Percentiles rank a stretch among this genome's conserved stretches.
These are phyloP conservation scores for Fusarium sarcochroum DNA, from an alignment of 2,329 filamentous ascomycete genomes.

Conservation along the genomic window DNA sequence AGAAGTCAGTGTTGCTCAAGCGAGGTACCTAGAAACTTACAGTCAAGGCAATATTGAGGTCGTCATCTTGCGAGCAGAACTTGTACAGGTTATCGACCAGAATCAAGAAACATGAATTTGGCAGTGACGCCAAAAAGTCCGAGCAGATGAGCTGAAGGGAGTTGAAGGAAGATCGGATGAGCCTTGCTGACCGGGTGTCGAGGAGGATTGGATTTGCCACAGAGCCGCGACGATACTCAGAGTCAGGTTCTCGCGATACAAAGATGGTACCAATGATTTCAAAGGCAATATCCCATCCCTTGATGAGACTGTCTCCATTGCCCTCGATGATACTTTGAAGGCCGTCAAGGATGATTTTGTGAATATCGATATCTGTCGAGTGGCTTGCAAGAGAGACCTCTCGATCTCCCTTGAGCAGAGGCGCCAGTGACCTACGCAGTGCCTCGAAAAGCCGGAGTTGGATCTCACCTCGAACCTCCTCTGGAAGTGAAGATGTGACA, in stretches of 20 bases:
- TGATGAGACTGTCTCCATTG: slow-evolving; percentile 85
- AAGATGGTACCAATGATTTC: slow-evolving; percentile 89
- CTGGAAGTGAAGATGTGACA: slow-evolving; percentile 66
- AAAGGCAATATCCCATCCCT: slow-evolving; percentile 89
- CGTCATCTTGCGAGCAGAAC: slow-evolving; percentile 90
- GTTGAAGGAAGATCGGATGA: slow-evolving; percentile 89
- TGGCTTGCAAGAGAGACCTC: slow-evolving; percentile 70
- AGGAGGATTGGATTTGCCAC: slow-evolving; percentile 54
- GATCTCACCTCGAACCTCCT: slow-evolving; percentile 69
- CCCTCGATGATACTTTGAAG: slow-evolving; percentile 88
- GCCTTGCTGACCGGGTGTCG: slow-evolving; percentile 74
- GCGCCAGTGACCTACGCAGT: slow-evolving; percentile 70
- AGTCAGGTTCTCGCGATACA: slow-evolving; percentile 57
- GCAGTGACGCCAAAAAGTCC: slow-evolving; percentile 85
- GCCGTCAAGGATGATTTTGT: slow-evolving; percentile 83
- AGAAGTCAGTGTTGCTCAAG: slow-evolving; percentile 11
- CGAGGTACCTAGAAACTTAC: slow-evolving; percentile 60
- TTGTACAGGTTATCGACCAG: slow-evolving; percentile 90
- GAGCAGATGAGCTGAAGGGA: slow-evolving; percentile 94
- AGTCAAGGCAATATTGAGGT: slow-evolving; percentile 95
- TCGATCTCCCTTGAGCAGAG: slow-evolving; percentile 67
- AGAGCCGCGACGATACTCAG: slow-evolving; percentile 53
- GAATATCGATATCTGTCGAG: slow-evolving; percentile 81
- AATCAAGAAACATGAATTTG: slow-evolving; percentile 78
- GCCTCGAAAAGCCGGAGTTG: slow-evolving; percentile 81